A percentile compares a stretch with the other conserved stretches of the same genome.
These are phyloP conservation scores for Fusarium nygamai DNA, from an alignment of 2,329 filamentous ascomycete genomes.

Conservation along the genomic window DNA sequence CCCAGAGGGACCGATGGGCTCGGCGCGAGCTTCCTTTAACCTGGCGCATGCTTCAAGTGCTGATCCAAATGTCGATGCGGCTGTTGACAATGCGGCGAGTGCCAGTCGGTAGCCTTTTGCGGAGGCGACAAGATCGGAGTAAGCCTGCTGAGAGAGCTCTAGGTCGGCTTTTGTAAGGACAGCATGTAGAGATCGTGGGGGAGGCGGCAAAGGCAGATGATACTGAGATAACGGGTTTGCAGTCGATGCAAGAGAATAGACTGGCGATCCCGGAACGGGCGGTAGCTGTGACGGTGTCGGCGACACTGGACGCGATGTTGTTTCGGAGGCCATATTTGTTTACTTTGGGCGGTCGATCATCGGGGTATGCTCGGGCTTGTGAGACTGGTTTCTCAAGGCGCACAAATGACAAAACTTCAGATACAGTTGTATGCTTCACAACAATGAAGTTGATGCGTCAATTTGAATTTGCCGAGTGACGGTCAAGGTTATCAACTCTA, in stretches of 20 bases:
- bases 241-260: constrained; percentile 71
- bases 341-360: constrained; percentile 27
- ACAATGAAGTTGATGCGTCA: background rate
- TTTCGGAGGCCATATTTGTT: constrained; percentile 47
- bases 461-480: constrained; percentile 1
- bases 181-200: constrained; percentile 65
- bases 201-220: constrained; percentile 69
- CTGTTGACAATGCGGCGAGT: constrained; percentile 67
- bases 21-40: constrained; percentile 72
- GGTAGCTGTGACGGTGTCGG: constrained; percentile 67
- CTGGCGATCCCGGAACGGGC: constrained; percentile 69
- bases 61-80: constrained; percentile 71
- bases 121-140: constrained; percentile 68
- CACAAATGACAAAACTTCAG: background rate
- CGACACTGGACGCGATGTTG: constrained; percentile 53
- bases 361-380: constrained; percentile 18
- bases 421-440: constrained; percentile 8
- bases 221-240: constrained; percentile 68
- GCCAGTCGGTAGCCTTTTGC: constrained; percentile 73
- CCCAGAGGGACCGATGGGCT: constrained; percentile 57
- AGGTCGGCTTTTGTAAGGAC: constrained; percentile 72
- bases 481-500: constrained; percentile 15
- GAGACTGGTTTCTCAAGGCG: background rate
- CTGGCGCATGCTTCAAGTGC: constrained; percentile 75
- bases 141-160: constrained; percentile 69